A percentile compares a stretch with the other conserved stretches of the same genome.
These are phyloP conservation scores for Epichloe bromicola DNA, from an alignment of 2,329 filamentous ascomycete species.

Conservation along the genomic window DNA sequence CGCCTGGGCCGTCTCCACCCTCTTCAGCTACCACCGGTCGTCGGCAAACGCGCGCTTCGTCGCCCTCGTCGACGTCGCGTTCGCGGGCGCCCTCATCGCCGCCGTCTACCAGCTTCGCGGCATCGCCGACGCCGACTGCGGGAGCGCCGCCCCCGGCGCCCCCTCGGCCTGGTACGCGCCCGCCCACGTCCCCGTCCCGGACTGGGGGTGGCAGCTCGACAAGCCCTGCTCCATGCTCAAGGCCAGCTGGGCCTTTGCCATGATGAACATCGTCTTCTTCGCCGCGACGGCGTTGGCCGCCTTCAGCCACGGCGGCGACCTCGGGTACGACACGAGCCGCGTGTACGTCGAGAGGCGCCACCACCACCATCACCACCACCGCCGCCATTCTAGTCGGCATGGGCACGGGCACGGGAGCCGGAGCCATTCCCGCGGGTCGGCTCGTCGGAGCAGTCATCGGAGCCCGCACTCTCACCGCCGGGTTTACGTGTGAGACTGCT, in stretches of 20 bases:
- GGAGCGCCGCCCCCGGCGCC: constrained; percentile 31
- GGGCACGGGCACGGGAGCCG: constrained; percentile 27
- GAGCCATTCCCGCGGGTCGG: constrained; percentile 6
- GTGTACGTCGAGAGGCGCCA: constrained; percentile 12
- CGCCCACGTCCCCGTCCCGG: constrained; percentile 40
- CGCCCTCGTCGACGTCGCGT: constrained; percentile 43
- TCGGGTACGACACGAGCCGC: constrained; percentile 24
- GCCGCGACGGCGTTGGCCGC: constrained; percentile 64
- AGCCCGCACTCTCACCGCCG: constrained; percentile 37
- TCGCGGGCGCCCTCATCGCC: constrained; percentile 52
- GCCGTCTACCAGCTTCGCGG: constrained; percentile 46
- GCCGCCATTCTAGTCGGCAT: constrained; percentile 23
- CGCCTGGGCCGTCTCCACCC: constrained; percentile 50
- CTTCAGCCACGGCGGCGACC: constrained; percentile 40
- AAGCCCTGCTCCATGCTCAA: constrained; percentile 90
- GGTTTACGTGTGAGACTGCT: constrained; percentile 36
- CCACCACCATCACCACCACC: neutral
- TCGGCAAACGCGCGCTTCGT: constrained; percentile 49
- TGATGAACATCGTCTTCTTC: constrained; percentile 78
- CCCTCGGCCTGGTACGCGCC: constrained; percentile 36
- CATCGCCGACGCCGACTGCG: constrained; percentile 55
- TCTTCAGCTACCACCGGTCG: constrained; percentile 54
- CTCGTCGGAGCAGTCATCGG: constrained; percentile 17
- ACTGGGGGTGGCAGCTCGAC: constrained; percentile 42
- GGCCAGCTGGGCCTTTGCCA: constrained; percentile 75